Percentiles rank a stretch among this genome's conserved stretches.
Evolutionary conservation across 306 rosid genomes (phyloP).

Genomic region (Cucurbita pepo): DNA sequence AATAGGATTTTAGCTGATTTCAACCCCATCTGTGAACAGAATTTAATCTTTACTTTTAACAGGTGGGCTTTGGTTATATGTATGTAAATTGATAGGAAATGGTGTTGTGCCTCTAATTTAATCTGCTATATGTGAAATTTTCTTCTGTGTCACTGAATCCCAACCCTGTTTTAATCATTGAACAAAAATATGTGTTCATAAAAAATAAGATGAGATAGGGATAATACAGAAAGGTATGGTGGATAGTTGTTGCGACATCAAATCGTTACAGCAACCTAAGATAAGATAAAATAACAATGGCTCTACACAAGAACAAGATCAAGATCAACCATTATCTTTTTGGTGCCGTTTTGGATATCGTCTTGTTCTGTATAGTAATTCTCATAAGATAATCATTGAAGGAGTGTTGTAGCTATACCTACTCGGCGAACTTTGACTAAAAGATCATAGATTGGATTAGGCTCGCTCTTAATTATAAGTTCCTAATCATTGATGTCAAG

Average conservation of each 20-base stretch:
- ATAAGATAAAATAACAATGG: background rate
- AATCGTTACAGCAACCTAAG: background rate
- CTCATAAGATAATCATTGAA: no score
- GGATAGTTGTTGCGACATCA: background rate
- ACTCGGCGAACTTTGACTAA: background rate
- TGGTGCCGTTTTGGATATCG: background rate
- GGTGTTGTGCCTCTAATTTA: background rate
- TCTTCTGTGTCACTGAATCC: no score
- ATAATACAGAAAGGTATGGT: background rate
- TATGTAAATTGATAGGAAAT: slow-evolving; percentile 4
- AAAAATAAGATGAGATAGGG: background rate
- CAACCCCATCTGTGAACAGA: background rate
- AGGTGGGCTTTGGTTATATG: background rate
- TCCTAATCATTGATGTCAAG: background rate
- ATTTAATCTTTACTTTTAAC: background rate
- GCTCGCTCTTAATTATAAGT: background rate
- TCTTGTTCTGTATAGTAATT: background rate
- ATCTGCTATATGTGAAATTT: background rate
- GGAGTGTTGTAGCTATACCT: no score
- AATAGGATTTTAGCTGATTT: background rate
- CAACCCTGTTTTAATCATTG: no score
- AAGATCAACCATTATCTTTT: background rate
- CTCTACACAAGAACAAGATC: background rate
- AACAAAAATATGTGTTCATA: background rate
- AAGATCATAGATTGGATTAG: background rate